Base-by-base conservation (phyloP, 139 green algal species). In the Chlorella sp. region DNA sequence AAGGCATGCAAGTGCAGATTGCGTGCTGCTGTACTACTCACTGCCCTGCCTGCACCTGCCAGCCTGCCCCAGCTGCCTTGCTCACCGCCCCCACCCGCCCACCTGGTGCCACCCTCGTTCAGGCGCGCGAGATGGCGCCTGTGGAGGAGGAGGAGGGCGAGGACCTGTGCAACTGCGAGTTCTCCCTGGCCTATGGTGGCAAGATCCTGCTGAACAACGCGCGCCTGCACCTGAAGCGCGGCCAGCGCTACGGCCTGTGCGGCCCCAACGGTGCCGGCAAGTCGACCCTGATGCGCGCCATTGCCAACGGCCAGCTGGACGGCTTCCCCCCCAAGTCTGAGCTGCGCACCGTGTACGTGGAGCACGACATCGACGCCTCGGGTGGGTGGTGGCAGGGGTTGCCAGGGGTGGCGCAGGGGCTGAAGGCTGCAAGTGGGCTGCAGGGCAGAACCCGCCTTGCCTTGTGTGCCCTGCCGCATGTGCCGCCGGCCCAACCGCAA, bases 211-310 rank as follows among this genome's bases (percentile, higher is more conserved):
- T 94, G n/a, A 91, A 90, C 83, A 91, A 92, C 67, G 83, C 90
- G 21, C 86, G 70, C 26, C 88, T 94, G 36, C 83, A 87, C 72
- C 82, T 93, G 69, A 87, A 89, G 80, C 85, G 88, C 69, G 91
- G 92, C 74, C 75, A 86, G 78, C 83, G 90, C 39, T 95, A 95
- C 88, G 92, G 91, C 79, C 87, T 95, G 69, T 93, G 89, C 87
- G 91, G 92, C 38, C 74, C 85, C 47, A 94, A 95, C 85, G 92
- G 92, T n/a, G 88, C 60, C 55, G 91, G 92, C 78, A 94, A 94
- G 86, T 97, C 95, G 28, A 98, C 95, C 25, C 95, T 99, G 30
- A 98, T 99, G 95, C 91, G 95, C 78, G 95, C 95, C 83, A 99
- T 99, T 74, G 76, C 94, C 83, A 93, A 93, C 64, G 92, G 91